Percentiles rank a stretch among this genome's conserved stretches.
Conservation (phyloP, 192 early-diverging fungal species). For the Backusella morwellensis region DNA sequence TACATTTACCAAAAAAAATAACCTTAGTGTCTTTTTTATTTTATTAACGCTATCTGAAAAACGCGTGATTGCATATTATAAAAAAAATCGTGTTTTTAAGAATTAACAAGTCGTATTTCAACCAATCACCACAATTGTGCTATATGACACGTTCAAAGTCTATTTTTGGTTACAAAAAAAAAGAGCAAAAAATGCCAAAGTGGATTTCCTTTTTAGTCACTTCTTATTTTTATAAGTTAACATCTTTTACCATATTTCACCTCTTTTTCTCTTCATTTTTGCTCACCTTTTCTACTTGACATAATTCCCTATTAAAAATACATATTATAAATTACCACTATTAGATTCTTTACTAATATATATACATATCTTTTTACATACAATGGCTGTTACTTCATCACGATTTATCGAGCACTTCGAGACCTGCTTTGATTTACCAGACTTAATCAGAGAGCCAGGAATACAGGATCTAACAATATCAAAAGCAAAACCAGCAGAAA, state of each 20-base stretch:
- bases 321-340: neutral
- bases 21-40: neutral
- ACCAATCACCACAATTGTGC: neutral
- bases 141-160: neutral
- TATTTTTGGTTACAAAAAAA: neutral
- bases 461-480: neutral
- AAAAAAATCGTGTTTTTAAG: neutral
- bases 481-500: neutral
- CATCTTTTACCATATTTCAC: neutral
- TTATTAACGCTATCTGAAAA: neutral
- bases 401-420: conserved; percentile 13
- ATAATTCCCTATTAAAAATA: neutral
- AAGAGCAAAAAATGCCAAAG: neutral
- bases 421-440: neutral
- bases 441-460: neutral
- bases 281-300: neutral
- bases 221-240: neutral
- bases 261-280: neutral
- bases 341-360: too few species aligned
- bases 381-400: neutral
- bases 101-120: neutral
- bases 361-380: neutral
- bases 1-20: neutral
- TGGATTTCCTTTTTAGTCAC: neutral
- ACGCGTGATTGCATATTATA: neutral